Conservation (phyloP, 352 stramenopile genomes). For the Globisporangium radiosum region DNA sequence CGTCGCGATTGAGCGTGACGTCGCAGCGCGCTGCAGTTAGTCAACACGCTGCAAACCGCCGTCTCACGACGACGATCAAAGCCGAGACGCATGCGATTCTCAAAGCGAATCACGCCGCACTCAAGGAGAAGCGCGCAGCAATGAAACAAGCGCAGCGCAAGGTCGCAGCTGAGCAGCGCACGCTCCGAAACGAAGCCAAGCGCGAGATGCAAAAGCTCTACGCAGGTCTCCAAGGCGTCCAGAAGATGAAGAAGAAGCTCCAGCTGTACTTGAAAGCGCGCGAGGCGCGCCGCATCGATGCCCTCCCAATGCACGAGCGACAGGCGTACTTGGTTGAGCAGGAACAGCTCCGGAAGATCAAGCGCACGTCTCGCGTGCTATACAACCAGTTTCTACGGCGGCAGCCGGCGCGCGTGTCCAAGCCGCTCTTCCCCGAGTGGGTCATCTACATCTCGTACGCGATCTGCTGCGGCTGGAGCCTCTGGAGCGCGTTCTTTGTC, state of each 20-base stretch:
- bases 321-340: constrained; percentile 53
- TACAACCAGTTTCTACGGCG: constrained; percentile 67
- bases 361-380: constrained; percentile 50
- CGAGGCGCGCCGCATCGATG: constrained; percentile 27
- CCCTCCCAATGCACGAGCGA: constrained; percentile 50
- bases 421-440: constrained; percentile 66
- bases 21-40: background rate
- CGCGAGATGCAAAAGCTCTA: constrained; percentile 39
- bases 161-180: constrained; percentile 24
- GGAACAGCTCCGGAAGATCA: constrained; percentile 57
- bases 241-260: constrained; percentile 54
- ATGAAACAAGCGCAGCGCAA: constrained; percentile 34
- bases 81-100: constrained; percentile 50
- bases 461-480: constrained; percentile 46
- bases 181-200: constrained; percentile 26
- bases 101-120: constrained; percentile 29
- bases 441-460: constrained; percentile 66
- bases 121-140: constrained; percentile 32
- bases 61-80: constrained; percentile 42
- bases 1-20: constrained; percentile 2
- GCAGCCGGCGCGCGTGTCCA: constrained; percentile 35
- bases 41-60: constrained; percentile 15
- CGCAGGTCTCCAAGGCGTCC: constrained; percentile 34
- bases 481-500: constrained; percentile 61
- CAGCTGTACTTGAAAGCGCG: constrained; percentile 34